Conservation (phyloP, 164 flowering plant species). For the Vitis riparia region DNA sequence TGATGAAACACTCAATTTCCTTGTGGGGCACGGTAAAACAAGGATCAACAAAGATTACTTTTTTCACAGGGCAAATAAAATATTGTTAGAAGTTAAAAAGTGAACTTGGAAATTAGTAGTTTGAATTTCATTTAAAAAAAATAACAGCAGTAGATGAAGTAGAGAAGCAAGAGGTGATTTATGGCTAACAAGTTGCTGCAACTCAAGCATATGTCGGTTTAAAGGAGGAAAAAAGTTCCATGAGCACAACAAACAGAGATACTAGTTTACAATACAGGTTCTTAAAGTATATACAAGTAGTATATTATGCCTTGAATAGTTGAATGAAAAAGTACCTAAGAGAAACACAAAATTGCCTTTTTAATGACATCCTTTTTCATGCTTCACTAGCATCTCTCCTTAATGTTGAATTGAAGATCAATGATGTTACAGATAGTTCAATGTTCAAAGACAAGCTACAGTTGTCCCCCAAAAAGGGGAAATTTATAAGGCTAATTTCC, state of each 20-base stretch:
- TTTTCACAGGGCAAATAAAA: neutral
- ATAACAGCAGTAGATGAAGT: neutral
- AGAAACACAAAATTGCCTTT: too few species aligned
- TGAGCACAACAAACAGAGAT: neutral
- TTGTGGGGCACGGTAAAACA: neutral
- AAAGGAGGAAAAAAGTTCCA: neutral
- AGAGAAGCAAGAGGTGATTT: neutral
- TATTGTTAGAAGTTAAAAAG: neutral
- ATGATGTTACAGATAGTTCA: too few species aligned
- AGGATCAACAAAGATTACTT: neutral
- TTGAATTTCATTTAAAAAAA: neutral
- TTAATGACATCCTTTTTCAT: too few species aligned
- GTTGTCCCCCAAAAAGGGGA: too few species aligned
- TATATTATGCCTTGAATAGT: neutral
- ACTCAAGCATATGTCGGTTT: neutral
- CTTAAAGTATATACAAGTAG: neutral
- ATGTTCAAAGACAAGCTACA: too few species aligned
- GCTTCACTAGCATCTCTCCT: too few species aligned
- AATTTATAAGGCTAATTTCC: neutral
- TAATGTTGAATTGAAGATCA: too few species aligned
- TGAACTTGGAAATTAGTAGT: neutral
- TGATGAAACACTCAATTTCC: neutral
- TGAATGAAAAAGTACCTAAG: neutral
- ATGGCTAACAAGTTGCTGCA: neutral
- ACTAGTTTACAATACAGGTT: neutral